These are phyloP conservation scores for Sphagnum tenellum DNA, from an alignment of 225 moss, liverwort and hornwort species.

Conservation along the genomic window DNA sequence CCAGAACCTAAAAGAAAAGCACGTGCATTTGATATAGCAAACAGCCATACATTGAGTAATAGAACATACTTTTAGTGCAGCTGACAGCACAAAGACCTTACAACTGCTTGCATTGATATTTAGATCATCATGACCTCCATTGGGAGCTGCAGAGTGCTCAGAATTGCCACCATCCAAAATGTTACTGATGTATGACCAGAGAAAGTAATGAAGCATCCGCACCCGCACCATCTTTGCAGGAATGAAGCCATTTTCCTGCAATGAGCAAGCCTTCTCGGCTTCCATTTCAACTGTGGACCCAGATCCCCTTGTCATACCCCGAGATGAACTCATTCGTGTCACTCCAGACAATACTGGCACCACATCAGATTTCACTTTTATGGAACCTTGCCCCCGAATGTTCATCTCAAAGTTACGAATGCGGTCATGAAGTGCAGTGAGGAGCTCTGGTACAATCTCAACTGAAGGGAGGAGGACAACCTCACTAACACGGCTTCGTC, in stretches of 20 bases:
- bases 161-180: constrained; percentile 50
- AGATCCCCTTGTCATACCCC: constrained; percentile 36
- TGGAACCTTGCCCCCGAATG: constrained; percentile 73
- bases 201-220: constrained; percentile 82
- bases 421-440: constrained; percentile 74
- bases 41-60: no score
- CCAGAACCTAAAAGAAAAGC: no score
- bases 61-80: constrained; percentile 48
- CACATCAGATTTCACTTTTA: constrained; percentile 49
- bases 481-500: constrained; percentile 79
- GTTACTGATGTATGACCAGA: constrained; percentile 71
- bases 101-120: constrained; percentile 51
- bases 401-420: constrained; percentile 90
- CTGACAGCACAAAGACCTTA: constrained; percentile 67
- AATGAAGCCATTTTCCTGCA: constrained; percentile 90
- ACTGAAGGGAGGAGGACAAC: constrained; percentile 82
- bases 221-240: constrained; percentile 97
- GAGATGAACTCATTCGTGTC: constrained; percentile 44
- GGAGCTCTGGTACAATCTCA: constrained; percentile 64
- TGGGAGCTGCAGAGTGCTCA: constrained; percentile 15
- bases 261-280: constrained; percentile 46
- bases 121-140: constrained; percentile 30
- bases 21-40: no score
- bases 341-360: constrained; percentile 76
- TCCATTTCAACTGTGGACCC: constrained; percentile 40